Evolutionary conservation across 2,329 filamentous ascomycete species (phyloP), one percentile per base, ranked within the genome.

Genomic region (Aureobasidium sp.): DNA sequence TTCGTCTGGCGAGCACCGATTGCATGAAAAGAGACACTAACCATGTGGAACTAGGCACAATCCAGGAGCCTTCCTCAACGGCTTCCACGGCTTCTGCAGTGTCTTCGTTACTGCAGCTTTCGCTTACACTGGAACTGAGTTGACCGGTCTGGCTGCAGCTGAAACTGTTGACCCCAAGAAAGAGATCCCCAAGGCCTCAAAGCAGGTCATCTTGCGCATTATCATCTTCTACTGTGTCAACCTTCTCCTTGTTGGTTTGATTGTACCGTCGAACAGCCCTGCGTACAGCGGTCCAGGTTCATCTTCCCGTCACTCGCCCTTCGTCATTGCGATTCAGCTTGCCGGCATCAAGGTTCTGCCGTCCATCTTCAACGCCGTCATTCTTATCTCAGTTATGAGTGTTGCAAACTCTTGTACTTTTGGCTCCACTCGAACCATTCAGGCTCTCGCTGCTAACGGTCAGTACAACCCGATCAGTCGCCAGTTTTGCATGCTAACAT

Each of bases 91-190:
- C 43, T 81, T 87, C 68, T 86, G 83, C 71, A 78, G 79, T 63
- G 83, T 86, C 46, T 86, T 87, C 69, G 83, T 86, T 61, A 86
- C 83, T 29, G 83, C 83, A 20, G 82, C 84, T 2, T 87, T 87
- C 67, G 78, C 83, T 51, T 87, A 85, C 71, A 78, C 80, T 46
- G 84, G 84, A 66, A 86, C 83, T 29, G 84, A 87, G 71, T 73
- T 87, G 41, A 68, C 66, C 29, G 79, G 79, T 64, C 72, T 81
- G 44, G 78, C 76, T 61, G 79, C 78, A 36, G 80, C 77, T 53
- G 79, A 81, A 68, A 75, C 78, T 10, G 71, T 73, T 32, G 77
- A 79, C 57, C 79, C 79, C 0, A 69, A 76, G 17, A 78, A 77
- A 66, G 75, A 77, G 26, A 62, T 67, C 27, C 66, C 66, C 10